Base-by-base conservation (phyloP, 2,329 filamentous ascomycete genomes). In the Leptodontidium sp. region DNA sequence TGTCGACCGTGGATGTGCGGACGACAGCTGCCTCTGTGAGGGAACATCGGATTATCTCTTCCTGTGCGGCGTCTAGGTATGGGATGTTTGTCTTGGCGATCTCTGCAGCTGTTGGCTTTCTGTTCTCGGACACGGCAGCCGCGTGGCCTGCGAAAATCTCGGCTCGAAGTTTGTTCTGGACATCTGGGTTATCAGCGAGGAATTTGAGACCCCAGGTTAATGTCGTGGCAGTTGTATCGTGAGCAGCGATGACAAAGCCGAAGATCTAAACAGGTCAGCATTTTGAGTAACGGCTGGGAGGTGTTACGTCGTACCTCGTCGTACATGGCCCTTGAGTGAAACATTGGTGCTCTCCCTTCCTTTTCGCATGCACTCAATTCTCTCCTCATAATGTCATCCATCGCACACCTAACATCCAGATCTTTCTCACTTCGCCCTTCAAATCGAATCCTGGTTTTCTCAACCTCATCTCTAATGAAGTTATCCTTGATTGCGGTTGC, bases 21-120 rank as follows among this genome's bases (percentile, higher is more conserved):
- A 76, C 72, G 1, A 80, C 73, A 2, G 79, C 69, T 1, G 77
- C 74, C 5, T 75, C 73, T 1, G 79, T 75, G 14, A 75, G 73
- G 5, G 75, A 74, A n/a, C 71, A 74, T 1, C 82, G 78, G 1
- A 82, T 69, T 0, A 77, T 74, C 68, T 83, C 73, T 59, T 73
- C 73, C 4, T 73, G 67, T 0, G 69, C 59, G 29, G 73, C 73
- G 24, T 75, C 72, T 1, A 72, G 62, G 40, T 72, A 75, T 1
- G 70, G 70, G n/a, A 74, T 68, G 1, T 43, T 49, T 1, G 62
- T 64, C 1, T 59, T 62, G 17, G 43, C 61, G 53, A 74, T 71
- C 57, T 74, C 73, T 45, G 68, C 38, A 2, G 55, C 24, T 0
- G 73, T 71, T 5, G 70, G 72, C 29, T 38, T 40, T 6, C 68